phyloP scores from a whole-genome alignment of 1,284 basidiomycete genomes.

The Phellinidium pouzarii region DNA sequence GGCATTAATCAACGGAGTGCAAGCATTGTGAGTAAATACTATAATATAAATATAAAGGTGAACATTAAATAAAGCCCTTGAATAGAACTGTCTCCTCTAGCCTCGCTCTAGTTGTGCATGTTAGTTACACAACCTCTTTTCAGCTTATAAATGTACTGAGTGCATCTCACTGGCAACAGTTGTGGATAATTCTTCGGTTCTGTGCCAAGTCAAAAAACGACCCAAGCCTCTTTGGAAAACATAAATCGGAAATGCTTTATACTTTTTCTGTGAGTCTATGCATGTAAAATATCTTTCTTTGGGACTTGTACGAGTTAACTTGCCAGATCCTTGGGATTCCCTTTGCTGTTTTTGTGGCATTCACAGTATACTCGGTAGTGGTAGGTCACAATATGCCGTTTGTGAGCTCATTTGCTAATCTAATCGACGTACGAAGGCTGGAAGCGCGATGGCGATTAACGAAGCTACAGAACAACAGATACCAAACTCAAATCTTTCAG shows the following conservation, averaged over 20 bases:
- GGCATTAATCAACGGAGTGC: conserved; percentile 15
- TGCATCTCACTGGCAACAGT: background rate
- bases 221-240: background rate
- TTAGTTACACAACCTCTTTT: background rate
- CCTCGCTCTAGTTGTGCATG: conserved; percentile 15
- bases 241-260: background rate
- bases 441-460: conserved; percentile 1
- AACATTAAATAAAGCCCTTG: background rate
- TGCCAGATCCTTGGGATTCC: conserved; percentile 11
- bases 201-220: background rate
- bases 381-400: conserved; percentile 1
- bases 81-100: conserved; percentile 13
- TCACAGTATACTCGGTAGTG: conserved; percentile 9
- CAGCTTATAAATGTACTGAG: background rate
- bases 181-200: conserved; percentile 3
- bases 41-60: background rate
- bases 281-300: background rate
- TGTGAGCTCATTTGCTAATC: background rate
- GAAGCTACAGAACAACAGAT: background rate
- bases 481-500: conserved; percentile 14
- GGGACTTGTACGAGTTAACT: background rate
- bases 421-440: background rate
- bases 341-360: conserved; percentile 10
- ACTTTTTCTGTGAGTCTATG: background rate
- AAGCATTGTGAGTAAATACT: conserved; percentile 13